These are phyloP conservation scores for Santalum album DNA, from an alignment of 164 flowering plant species.

Conservation along the genomic window DNA sequence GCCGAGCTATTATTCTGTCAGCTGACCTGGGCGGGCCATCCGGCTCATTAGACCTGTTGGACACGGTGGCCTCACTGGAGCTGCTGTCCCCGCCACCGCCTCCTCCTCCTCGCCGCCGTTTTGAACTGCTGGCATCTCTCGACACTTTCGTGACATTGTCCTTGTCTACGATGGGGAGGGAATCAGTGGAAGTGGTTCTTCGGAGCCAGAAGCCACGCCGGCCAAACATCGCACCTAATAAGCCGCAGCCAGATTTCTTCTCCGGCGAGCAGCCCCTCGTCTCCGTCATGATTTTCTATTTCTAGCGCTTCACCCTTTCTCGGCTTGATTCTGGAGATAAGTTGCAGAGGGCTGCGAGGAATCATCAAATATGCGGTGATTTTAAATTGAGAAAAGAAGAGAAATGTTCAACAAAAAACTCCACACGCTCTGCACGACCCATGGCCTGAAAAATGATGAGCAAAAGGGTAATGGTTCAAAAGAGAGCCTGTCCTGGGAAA, in stretches of 20 bases:
- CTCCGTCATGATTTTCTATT: conserved; percentile 5
- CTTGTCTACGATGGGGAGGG: conserved; percentile 18
- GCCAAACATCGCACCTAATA: conserved; percentile 47
- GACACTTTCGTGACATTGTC: conserved; percentile 18
- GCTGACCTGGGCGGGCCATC: conserved; percentile 4
- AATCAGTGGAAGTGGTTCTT: conserved; percentile 36
- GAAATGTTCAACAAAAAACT: neutral
- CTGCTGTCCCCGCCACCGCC: conserved; percentile 3
- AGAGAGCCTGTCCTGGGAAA: neutral
- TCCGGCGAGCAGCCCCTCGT: conserved; percentile 31
- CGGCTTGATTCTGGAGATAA: no score
- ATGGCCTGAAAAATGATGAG: neutral
- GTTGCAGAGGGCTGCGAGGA: no score
- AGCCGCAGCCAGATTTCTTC: conserved; percentile 57
- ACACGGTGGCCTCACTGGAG: conserved; percentile 22
- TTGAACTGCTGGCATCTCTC: no score
- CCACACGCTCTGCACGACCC: neutral
- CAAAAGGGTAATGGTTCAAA: no score
- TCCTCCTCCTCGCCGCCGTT: conserved; percentile 23
- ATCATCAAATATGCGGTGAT: no score
- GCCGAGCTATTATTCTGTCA: conserved; percentile 22
- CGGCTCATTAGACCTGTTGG: conserved; percentile 8
- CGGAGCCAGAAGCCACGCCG: conserved; percentile 33
- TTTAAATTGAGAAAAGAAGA: no score
- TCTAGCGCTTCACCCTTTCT: no score